These are phyloP conservation scores for Heracleum sosnowskyi DNA, from an alignment of 129 eudicot genomes.

Conservation along the genomic window DNA sequence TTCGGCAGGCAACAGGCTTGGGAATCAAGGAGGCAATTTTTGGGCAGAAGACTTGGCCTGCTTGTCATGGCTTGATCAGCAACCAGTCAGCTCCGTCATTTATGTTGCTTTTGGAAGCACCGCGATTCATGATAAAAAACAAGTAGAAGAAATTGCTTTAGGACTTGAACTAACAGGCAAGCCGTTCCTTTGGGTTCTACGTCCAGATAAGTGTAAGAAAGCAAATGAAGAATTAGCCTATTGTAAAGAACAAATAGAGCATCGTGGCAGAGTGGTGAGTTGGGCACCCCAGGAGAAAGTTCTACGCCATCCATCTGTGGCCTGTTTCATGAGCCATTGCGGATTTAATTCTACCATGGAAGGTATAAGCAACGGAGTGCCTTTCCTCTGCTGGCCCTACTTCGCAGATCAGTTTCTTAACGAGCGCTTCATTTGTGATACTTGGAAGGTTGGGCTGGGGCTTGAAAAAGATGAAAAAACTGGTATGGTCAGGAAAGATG, in stretches of 20 bases:
- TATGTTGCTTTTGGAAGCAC: slow-evolving; percentile 58
- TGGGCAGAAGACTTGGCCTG: slow-evolving; percentile 51
- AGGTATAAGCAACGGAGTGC: slow-evolving; percentile 31
- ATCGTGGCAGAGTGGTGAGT: slow-evolving; percentile 33
- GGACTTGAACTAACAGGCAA: not conserved
- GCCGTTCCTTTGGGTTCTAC: not conserved
- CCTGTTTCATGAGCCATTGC: slow-evolving; percentile 53
- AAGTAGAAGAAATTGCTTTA: slow-evolving; percentile 32
- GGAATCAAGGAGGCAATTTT: slow-evolving; percentile 26
- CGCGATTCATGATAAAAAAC: slow-evolving; percentile 26
- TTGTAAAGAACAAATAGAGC: slow-evolving; percentile 25
- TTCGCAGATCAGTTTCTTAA: slow-evolving; percentile 56
- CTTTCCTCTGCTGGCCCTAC: slow-evolving; percentile 70
- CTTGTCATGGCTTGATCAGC: slow-evolving; percentile 16
- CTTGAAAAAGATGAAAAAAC: slow-evolving; percentile 23
- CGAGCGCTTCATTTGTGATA: slow-evolving; percentile 26
- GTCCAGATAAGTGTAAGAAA: slow-evolving; percentile 16
- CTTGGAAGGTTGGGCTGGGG: slow-evolving; percentile 25
- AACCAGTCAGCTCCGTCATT: not conserved
- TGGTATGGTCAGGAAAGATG: slow-evolving; percentile 18
- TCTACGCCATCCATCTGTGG: slow-evolving; percentile 46
- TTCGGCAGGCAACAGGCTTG: slow-evolving; percentile 27
- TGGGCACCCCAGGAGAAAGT: slow-evolving; percentile 68
- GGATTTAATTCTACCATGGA: not conserved
- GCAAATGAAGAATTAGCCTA: slow-evolving; percentile 21